A percentile compares a stretch with the other conserved stretches of the same genome.
phyloP scores from a whole-genome alignment of 352 stramenopile genomes.

The Globisporangium nunn region DNA sequence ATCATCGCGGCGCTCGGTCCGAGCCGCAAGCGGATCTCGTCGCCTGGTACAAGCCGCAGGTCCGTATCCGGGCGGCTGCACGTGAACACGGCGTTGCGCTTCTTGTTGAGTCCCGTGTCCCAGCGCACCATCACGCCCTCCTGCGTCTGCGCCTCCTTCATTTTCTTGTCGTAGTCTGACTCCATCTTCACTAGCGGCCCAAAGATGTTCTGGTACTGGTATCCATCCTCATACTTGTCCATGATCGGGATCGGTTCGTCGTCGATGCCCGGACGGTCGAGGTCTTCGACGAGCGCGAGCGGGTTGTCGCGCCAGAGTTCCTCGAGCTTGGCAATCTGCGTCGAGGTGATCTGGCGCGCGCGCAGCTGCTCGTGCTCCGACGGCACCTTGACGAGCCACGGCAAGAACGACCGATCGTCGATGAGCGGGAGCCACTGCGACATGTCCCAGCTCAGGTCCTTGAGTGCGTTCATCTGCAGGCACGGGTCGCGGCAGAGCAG shows the following conservation, averaged over 20 bases:
- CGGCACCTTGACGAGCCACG: conserved; percentile 95
- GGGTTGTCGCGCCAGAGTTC: conserved; percentile 97
- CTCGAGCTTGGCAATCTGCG: conserved; percentile 84
- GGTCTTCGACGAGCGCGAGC: conserved; percentile 93
- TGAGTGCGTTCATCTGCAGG: conserved; percentile 94
- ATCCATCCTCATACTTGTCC: conserved; percentile 96
- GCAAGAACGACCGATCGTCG: conserved; percentile 94
- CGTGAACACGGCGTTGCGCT: conserved; percentile 94
- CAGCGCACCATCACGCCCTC: conserved; percentile 91
- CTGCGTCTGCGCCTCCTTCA: conserved; percentile 96
- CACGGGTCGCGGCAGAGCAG: conserved; percentile 96
- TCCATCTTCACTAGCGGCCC: conserved; percentile 99
- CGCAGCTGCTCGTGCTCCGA: conserved; percentile 89
- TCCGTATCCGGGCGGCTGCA: conserved; percentile 88
- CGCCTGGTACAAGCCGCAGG: conserved; percentile 91
- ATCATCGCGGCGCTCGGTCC: conserved; percentile 75
- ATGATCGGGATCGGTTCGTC: conserved; percentile 83
- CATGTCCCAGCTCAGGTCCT: conserved; percentile 99
- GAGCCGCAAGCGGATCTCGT: conserved; percentile 94
- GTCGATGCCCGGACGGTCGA: conserved; percentile 91
- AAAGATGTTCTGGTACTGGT: conserved; percentile 99
- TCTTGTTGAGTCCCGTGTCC: conserved; percentile 96
- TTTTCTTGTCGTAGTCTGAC: conserved; percentile 99
- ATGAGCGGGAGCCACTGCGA: conserved; percentile 98
- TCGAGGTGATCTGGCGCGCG: conserved; percentile 92